Evolutionary conservation across 371 early-diverging fungal species (phyloP), one percentile per base, ranked within the genome.

Genomic region (Phascolomyces articulosus): DNA sequence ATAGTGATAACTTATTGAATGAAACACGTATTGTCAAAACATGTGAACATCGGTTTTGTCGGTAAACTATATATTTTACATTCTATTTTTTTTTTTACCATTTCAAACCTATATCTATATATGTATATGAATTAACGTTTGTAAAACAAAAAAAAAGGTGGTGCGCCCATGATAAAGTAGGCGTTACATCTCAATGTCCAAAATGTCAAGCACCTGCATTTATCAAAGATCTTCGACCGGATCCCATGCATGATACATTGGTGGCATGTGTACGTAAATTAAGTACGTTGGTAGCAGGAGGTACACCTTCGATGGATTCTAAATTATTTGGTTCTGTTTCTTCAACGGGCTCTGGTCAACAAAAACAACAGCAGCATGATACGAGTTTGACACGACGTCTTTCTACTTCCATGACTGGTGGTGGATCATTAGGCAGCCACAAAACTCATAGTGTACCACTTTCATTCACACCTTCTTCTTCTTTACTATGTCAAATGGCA

Each of bases 1-100:
- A 23, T 26, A 68, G 68, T 31, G 38, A 51, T 24, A 29, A 59
- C 10, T 60, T 69, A 11, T n/a, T 72, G n/a, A 54, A 48, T 26
- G 58, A 65, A 29, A 53, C 73, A 11, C 61, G 62, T 40, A 63
- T 62, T 7, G 26, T 68, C 44, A 66, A 41, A 0, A 72, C 59
- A 44, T 81, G 74, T 1, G 75, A 72, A 7, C 83, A 83, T 58
- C 61, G 66, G 26, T 69, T 62, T 20, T 63, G 69, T 47, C n/a
- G 4, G 62, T 66, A 71, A 26, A 66, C 0, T 34, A 29, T 10
- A 56, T 58, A 40, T 8, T 51, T 21, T 23, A n/a, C n/a, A n/a
- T n/a, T n/a, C n/a, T n/a, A n/a, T n/a, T n/a, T n/a, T n/a, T 18
- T 13, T 56, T 56, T 4, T 21, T 58, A 3, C 28, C 38, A 18